phyloP scores from a whole-genome alignment of 2,329 filamentous ascomycete genomes.

The Trematosphaeria pertusa region DNA sequence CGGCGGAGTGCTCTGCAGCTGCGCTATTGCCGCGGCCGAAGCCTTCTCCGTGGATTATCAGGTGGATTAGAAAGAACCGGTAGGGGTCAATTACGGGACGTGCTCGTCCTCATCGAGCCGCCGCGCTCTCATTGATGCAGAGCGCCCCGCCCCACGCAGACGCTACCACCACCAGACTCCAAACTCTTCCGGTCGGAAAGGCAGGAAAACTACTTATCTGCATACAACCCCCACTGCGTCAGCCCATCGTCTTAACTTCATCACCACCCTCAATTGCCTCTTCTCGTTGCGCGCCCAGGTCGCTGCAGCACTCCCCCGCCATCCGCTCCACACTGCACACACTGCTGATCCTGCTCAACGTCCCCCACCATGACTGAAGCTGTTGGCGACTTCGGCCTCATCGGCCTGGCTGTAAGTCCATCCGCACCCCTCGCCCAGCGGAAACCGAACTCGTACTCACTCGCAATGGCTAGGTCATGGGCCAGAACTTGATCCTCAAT shows the following conservation, averaged over 20 bases:
- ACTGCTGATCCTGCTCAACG: constrained; percentile 18
- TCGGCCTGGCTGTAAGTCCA: constrained; percentile 56
- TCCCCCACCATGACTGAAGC: constrained; percentile 47
- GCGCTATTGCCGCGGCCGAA: constrained; percentile 42
- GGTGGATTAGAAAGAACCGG: constrained; percentile 29
- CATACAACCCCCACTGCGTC: constrained; percentile 28
- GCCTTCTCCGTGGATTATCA: constrained; percentile 28
- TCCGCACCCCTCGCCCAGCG: not conserved
- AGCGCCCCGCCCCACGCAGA: constrained; percentile 36
- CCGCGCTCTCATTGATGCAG: constrained; percentile 18
- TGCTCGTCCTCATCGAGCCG: constrained; percentile 5
- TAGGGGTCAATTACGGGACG: constrained; percentile 32
- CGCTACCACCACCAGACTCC: constrained; percentile 35
- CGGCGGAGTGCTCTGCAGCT: constrained; percentile 9
- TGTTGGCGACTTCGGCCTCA: constrained; percentile 61
- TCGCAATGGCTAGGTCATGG: constrained; percentile 48
- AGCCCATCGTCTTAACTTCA: constrained; percentile 24
- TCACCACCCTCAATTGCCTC: constrained; percentile 29
- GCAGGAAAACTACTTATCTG: constrained; percentile 39
- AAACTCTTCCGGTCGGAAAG: constrained; percentile 43
- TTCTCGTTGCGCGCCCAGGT: constrained; percentile 35
- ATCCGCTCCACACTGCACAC: constrained; percentile 18
- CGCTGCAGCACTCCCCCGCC: constrained; percentile 41
- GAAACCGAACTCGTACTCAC: constrained; percentile 25
- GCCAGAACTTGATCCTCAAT: constrained; percentile 64